Evolutionary conservation across 345 rosid species (phyloP).

Genomic region (Melastoma malabathricum): DNA sequence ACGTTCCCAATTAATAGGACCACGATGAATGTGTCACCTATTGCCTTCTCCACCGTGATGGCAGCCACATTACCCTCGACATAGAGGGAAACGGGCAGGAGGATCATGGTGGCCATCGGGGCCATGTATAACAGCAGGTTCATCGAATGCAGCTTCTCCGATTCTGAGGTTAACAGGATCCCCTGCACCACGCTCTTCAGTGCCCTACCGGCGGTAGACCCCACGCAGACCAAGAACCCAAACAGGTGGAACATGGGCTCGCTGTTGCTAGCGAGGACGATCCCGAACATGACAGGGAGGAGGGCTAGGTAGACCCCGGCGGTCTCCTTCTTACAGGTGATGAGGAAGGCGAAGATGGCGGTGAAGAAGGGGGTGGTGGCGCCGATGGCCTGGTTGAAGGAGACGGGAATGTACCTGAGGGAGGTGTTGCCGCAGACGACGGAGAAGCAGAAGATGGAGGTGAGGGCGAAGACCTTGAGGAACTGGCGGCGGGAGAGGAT

Average conservation of each 20-base stretch:
- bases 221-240: constrained; percentile 83
- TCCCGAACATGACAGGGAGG: constrained; percentile 85
- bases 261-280: constrained; percentile 80
- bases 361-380: constrained; percentile 98
- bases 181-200: constrained; percentile 92
- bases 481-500: constrained; percentile 67
- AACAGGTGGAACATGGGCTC: constrained; percentile 88
- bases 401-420: constrained; percentile 83
- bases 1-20: constrained; percentile 79
- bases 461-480: constrained; percentile 63
- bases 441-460: constrained; percentile 80
- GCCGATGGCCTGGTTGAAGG: constrained; percentile 97
- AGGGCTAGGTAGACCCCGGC: constrained; percentile 75
- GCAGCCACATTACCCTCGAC: constrained; percentile 85
- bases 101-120: constrained; percentile 86
- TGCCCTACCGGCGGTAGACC: constrained; percentile 94
- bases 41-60: constrained; percentile 60
- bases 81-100: constrained; percentile 82
- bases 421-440: constrained; percentile 96
- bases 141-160: constrained; percentile 94
- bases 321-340: constrained; percentile 82
- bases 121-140: constrained; percentile 89
- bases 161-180: constrained; percentile 63
- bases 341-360: constrained; percentile 80
- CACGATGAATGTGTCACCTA: constrained; percentile 45